Evolutionary conservation across 345 rosid species (phyloP).

Genomic region (Eutrema yunnanense): DNA sequence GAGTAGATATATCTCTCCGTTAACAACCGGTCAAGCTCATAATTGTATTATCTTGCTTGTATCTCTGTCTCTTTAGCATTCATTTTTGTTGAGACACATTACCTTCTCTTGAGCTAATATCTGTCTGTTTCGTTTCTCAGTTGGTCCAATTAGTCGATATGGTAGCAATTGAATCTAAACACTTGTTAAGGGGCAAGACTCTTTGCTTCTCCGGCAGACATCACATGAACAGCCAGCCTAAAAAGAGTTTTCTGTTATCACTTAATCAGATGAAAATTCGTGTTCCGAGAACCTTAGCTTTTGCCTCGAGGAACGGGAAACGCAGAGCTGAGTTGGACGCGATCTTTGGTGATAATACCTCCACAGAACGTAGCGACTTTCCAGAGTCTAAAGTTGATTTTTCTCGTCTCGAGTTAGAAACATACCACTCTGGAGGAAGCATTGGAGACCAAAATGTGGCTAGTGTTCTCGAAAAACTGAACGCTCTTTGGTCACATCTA

Average conservation of each 20-base stretch:
- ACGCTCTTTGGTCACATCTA: conserved; percentile 51
- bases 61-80: not conserved
- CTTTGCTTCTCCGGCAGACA: conserved; percentile 10
- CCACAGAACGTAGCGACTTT: conserved; percentile 7
- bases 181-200: conserved; percentile 19
- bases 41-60: not conserved
- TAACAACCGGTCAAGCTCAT: not conserved
- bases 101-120: not conserved
- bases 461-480: conserved; percentile 43
- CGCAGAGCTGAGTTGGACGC: conserved; percentile 26
- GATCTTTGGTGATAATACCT: conserved; percentile 22
- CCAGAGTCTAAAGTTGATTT: conserved; percentile 23
- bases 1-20: not conserved
- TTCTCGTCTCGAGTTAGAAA: conserved; percentile 19
- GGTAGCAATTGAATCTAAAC: conserved; percentile 19
- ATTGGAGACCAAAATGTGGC: conserved; percentile 20
- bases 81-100: not conserved
- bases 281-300: conserved; percentile 27
- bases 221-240: not conserved
- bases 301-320: conserved; percentile 21
- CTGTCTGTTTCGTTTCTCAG: conserved; percentile 20
- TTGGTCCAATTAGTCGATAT: conserved; percentile 23
- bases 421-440: conserved; percentile 18
- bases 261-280: conserved; percentile 1
- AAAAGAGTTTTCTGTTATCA: not conserved